Evolutionary conservation across 2,329 filamentous ascomycete genomes (phyloP), one percentile per base, ranked within the genome.

Genomic region (Huntiella decipiens): DNA sequence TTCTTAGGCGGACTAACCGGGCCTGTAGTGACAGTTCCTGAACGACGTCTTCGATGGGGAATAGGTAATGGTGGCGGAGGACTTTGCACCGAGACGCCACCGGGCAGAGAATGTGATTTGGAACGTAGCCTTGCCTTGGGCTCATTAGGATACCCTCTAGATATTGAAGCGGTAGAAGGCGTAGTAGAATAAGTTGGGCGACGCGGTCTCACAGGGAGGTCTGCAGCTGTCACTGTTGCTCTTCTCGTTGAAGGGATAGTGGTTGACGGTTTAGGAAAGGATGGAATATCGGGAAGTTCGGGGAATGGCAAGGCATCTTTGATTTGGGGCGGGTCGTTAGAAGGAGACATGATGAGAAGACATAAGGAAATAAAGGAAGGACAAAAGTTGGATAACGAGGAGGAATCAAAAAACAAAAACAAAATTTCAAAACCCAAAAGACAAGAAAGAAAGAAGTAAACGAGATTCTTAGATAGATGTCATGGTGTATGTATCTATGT

Each of bases 101-200:
- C 22, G 1, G 22, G 22, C 3, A 28, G 22, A 6, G 22, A 28
- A 28, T 28, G 22, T 7, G 22, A 28, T 28, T 28, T 28, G 1
- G 22, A 28, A 3, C 22, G 22, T 7, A 28, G 7, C 8, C 22
- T 2, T 2, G 22, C 10, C 22, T 28, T 28, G 1, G 22, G 22
- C 22, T 28, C 22, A 10, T 10, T 28, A 4, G 22, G 22, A 4
- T 28, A 28, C 4, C 22, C 22, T 28, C 22, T 28, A 10, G 22
- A 28, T 28, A 28, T 28, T 28, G 41, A 33, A 4, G 42, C 44
- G 5, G 33, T 45, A 35, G 39, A 44, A 4, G 46, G 46, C 11
- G 46, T 48, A n/a, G 46, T 48, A 13, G 42, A 44, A 15, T 48
- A 48, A 4, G 46, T 48, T 12, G 46, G 46, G 4, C 46, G 37